Base-by-base conservation (phyloP, 805 yeast genomes). In the Metschnikowia reukaufii region DNA sequence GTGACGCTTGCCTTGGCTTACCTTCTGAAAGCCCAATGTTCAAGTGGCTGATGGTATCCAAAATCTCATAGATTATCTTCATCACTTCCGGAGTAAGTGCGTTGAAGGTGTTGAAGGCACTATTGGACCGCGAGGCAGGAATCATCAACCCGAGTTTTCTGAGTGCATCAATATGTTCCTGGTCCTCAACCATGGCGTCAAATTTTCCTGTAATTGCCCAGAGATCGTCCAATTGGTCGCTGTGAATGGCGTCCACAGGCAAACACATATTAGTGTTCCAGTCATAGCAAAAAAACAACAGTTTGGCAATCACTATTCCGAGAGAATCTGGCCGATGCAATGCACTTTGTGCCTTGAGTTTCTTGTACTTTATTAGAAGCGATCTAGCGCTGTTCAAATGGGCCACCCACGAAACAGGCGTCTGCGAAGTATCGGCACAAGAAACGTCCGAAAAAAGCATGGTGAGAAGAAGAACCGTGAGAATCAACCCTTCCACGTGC, bases 341-440 rank as follows among this genome's bases (percentile, higher is more conserved):
- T 30, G 41, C 48, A 34, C 45, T 31, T 36, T 48, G 56, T 5
- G 44, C 37, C 45, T 60, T 50, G 25, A 55, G 32, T 19, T 50
- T 39, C 23, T 52, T 54, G 48, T 61, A 62, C 50, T 60, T 60
- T 37, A 53, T 38, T 13, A 63, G 54, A 15, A 63, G 54, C 44
- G 52, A 56, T 16, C 59, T 53, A n/a, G 66, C 66, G n/a, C 60
- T 64, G 35, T 55, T 49, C 15, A 62, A 43, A 41, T 62, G 66
- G n/a, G 53, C 47, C n/a, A 54, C 54, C 67, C 67, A 63, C 33
- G 58, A 51, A 21, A 52, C 48, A 13, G 55, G 55, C 29, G 50
- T 41, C 27, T 38, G 42, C 25, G 49, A 45, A 8, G 50, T 42
- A 35, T 51, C 54, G 29, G 50, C 45, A 21, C 46, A 44, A 16